Evolutionary conservation across 306 rosid genomes (phyloP), one percentile per base, ranked within the genome.

Genomic region (Cucurbita pepo): DNA sequence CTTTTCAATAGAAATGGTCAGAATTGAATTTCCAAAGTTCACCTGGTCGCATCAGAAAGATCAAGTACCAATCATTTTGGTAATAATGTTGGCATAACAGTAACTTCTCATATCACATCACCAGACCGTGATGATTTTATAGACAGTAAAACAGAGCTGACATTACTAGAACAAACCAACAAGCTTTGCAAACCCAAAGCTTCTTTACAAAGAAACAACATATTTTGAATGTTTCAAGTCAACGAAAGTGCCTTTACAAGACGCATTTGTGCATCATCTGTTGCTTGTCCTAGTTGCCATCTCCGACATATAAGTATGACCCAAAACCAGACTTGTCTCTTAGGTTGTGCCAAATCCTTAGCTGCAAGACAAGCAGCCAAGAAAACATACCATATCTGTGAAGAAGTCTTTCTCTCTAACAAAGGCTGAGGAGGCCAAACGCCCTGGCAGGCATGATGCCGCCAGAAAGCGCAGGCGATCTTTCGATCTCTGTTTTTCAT

Each of bases 401-500:
- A 88, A 79, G 91, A 94, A 91, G 79, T 83, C 91, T 78, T 40
- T 75, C 18, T 94, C 99, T 61, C 78, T 83, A 15, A 85, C 81
- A 63, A 72, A 77, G 7, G 83, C 81, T 9, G 78, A 76, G 3
- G 82, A 55, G 55, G 52, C 19, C 4, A 47, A 77, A 12, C 66
- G 78, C 47, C 65, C 40, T 10, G 0, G 59, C 5, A 85, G 77
- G 77, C 66, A 74, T 0, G 76, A 59, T n/a, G 34, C 25, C 2
- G 71, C 54, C 10, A 9, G 76, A 55, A 61, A 52, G 59, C 81
- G 74, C 51, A 30, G 74, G 1, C 6, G 77, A 22, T 87, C 84
- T 16, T 89, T 77, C 8, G 72, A 75, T 48, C 91, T 84, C 0
- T 80, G 84, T 66, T 86, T 78, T 56, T 83, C 96, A 0, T 86